Evolutionary conservation across 495 filamentous ascomycete genomes (phyloP).

Genomic region (Sordaria brevicollis): DNA sequence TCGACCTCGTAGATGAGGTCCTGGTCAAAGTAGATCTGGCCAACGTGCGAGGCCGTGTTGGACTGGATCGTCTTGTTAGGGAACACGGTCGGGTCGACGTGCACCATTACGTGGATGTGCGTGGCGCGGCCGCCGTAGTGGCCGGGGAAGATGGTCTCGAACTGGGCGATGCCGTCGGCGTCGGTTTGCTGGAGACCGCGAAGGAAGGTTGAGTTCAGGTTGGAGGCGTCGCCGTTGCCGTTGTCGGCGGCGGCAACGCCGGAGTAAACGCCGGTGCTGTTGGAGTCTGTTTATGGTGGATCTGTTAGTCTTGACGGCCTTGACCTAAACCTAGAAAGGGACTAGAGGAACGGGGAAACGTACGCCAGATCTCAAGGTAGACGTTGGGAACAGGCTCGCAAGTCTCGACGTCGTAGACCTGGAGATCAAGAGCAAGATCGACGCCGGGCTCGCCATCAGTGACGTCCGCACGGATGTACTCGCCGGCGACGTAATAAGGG

Average conservation of each 20-base stretch:
- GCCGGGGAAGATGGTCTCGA: slow-evolving; percentile 45
- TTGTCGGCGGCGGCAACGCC: neutral
- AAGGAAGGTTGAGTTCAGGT: slow-evolving; percentile 33
- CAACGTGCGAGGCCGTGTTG: slow-evolving; percentile 40
- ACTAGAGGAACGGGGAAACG: slow-evolving; percentile 31
- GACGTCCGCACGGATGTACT: slow-evolving; percentile 44
- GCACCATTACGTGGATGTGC: slow-evolving; percentile 38
- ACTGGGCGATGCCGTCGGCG: slow-evolving; percentile 37
- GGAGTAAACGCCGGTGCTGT: slow-evolving; percentile 1
- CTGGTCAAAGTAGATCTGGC: slow-evolving; percentile 57
- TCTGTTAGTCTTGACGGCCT: too few relatives aligned
- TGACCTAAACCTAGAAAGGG: too few relatives aligned
- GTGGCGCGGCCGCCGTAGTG: slow-evolving; percentile 40
- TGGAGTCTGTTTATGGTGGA: slow-evolving; percentile 16
- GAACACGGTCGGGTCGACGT: slow-evolving; percentile 30
- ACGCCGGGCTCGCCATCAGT: slow-evolving; percentile 47
- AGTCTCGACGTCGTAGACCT: slow-evolving; percentile 47
- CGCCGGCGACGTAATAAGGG: slow-evolving; percentile 39
- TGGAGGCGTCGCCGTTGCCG: neutral
- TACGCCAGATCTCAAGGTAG: slow-evolving; percentile 52
- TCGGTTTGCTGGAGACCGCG: slow-evolving; percentile 42
- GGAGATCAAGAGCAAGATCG: slow-evolving; percentile 47
- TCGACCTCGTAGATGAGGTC: slow-evolving; percentile 46
- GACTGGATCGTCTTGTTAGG: slow-evolving; percentile 39
- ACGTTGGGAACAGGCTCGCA: slow-evolving; percentile 45